Percentiles rank a stretch among this genome's conserved stretches.
phyloP scores from a whole-genome alignment of 2,329 filamentous ascomycete genomes.

The Aureobasidium lini region DNA sequence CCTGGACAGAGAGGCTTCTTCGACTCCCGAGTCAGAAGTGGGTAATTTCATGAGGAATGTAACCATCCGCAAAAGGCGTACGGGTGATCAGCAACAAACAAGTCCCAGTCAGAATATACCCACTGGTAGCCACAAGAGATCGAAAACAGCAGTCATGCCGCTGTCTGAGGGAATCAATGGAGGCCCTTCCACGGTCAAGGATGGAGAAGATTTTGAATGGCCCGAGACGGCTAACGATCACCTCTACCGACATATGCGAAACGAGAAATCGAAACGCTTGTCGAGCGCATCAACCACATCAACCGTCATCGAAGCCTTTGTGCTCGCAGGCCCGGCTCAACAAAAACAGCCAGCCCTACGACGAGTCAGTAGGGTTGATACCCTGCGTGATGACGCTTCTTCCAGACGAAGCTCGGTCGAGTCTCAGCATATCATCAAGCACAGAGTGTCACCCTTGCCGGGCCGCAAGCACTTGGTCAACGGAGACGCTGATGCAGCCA shows the following conservation, averaged over 20 bases:
- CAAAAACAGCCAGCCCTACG: constrained; percentile 37
- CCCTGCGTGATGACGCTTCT: constrained; percentile 38
- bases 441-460: constrained; percentile 44
- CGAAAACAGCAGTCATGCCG: neutral
- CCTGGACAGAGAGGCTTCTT: neutral
- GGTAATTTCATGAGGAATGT: constrained; percentile 30
- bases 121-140: neutral
- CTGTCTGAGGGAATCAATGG: neutral
- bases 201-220: constrained; percentile 39
- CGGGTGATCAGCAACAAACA: constrained; percentile 12
- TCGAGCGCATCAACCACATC: constrained; percentile 47
- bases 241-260: constrained; percentile 22
- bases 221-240: constrained; percentile 29
- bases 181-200: constrained; percentile 30
- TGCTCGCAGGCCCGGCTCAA: constrained; percentile 44
- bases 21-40: neutral
- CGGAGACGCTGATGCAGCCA: constrained; percentile 18
- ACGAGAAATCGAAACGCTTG: constrained; percentile 34
- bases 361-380: constrained; percentile 47
- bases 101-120: neutral
- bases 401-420: constrained; percentile 40
- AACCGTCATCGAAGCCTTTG: constrained; percentile 48
- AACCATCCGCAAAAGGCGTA: constrained; percentile 31
- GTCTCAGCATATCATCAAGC: constrained; percentile 42
- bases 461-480: constrained; percentile 30